Base-by-base conservation (phyloP, 345 rosid genomes). In the Capsella bursapastoris region DNA sequence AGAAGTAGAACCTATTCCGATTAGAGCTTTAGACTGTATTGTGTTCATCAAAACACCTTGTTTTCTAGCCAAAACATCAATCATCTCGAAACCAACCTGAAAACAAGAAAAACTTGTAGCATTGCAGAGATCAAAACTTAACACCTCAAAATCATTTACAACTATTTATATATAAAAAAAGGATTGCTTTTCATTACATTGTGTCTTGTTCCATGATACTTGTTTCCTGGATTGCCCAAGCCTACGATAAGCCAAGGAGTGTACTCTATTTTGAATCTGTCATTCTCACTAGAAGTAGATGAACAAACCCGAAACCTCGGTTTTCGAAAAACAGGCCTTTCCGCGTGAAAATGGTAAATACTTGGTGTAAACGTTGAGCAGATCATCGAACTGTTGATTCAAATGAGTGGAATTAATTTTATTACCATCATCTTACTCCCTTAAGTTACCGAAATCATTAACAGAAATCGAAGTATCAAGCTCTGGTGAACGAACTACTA, bases 181-280 rank as follows among this genome's bases (percentile, higher is more conserved):
- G 1, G 56, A 15, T 34, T 57, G 41, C 32, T 25, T 49, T 8
- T 50, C 25, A 64, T 81, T 93, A 93, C 98, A 86, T 90, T 93
- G 86, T 93, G 98, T 78, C 98, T 81, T 49, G 98, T 93, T 74
- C 96, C 97, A 58, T 86, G 86, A 84, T 89, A 93, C 90, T 93
- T 93, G 72, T 72, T 90, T 60, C 98, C 98, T 5, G 98, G 98
- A 68, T 93, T 93, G 0, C 98, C 98, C 84, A 90, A 72, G n/a
- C 98, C 98, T 35, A 88, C 97, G 69, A 93, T 78, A 48, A 90
- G 86, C 97, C 98, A 93, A 37, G 97, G 98, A 6, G 98, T 88
- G 45, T 88, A 89, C 75, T 93, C 98, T 55, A 84, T 68, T 80
- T 88, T 83, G 73, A 74, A 79, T 57, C 85, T 79, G 64, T 79